Base-by-base conservation (phyloP, 768 basidiomycete species). In the Amanita rimosa region DNA sequence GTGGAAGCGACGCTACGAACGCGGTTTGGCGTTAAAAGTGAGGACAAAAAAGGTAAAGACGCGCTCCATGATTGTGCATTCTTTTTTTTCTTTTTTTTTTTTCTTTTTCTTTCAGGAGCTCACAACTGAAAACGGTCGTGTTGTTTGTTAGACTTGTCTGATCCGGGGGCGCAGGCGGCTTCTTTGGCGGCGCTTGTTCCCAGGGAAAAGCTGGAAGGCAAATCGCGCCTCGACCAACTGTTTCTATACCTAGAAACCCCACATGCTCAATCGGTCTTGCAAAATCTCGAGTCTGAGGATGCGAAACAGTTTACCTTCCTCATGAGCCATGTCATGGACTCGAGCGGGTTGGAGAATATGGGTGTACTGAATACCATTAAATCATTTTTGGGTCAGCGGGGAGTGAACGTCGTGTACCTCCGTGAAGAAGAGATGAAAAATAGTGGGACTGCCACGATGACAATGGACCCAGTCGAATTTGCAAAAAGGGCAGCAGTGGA, bases 241-340 rank as follows among this genome's bases (percentile, higher is more conserved):
- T 13, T 50, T 7, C 14, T 37, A 21, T 27, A 50, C 9, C 11
- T 50, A 3, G 43, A 50, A 33, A 26, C 49, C 8, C 49, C 49
- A 0, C 10, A 21, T 26, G 49, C 33, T 21, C 40, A 19, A 16
- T 27, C 22, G 5, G 26, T 37, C 1, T 8, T 35, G 4, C 27
- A 34, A 29, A 33, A 44, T n/a, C 11, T 50, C 10, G 43, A 50
- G 11, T 27, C 19, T 2, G 48, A 42, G 3, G 48, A 41, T 26
- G 11, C 16, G 19, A 43, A 35, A 33, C 26, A 34, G 27, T 49
- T 49, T 24, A 13, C 33, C 1, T 42, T 36, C 21, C 34, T 49
- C 14, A 49, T 49, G 48, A 14, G 22, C 19, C 48, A 44, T 5
- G 48, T 42, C 14, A 42, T 42, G 31, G 42, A 49, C 40, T 21